Percentiles rank a stretch among this genome's conserved stretches.
These are phyloP conservation scores for Thoreauomyces humboldtii DNA, from an alignment of 192 early-diverging fungal genomes.

Conservation along the genomic window DNA sequence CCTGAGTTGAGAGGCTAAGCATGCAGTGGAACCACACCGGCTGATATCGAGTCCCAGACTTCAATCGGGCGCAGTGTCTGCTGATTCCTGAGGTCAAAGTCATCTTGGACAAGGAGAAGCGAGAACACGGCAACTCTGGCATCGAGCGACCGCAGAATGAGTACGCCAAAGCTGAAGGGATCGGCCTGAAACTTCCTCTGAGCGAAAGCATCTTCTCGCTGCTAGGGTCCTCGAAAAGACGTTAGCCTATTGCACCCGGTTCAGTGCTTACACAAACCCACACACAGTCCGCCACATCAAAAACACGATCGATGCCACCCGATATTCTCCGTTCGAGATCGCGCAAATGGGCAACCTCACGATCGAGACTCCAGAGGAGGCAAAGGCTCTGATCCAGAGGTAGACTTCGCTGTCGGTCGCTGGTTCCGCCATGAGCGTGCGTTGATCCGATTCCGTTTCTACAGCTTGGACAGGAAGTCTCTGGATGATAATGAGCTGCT, in stretches of 20 bases:
- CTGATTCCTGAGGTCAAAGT: conserved; percentile 51
- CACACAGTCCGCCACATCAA: conserved; percentile 84
- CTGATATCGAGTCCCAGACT: conserved; percentile 31
- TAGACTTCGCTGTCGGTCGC: conserved; percentile 10
- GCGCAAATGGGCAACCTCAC: conserved; percentile 90
- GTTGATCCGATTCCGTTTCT: not conserved
- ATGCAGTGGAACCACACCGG: too few species aligned
- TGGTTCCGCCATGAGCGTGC: not conserved
- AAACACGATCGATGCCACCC: conserved; percentile 16
- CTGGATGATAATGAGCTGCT: conserved; percentile 73
- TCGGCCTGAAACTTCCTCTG: too few species aligned
- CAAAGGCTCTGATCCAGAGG: conserved; percentile 88
- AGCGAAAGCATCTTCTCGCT: too few species aligned
- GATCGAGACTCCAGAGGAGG: conserved; percentile 89
- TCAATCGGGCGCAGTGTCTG: conserved; percentile 43
- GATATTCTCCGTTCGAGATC: conserved; percentile 75
- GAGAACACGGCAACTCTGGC: conserved; percentile 9
- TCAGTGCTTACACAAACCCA: conserved; percentile 80
- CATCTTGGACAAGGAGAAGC: conserved; percentile 35
- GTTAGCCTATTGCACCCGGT: conserved; percentile 78
- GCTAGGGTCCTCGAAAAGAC: conserved; percentile 78
- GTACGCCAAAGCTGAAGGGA: not conserved
- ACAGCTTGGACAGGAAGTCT: conserved; percentile 13
- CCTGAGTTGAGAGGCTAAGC: not conserved
- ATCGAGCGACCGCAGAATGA: conserved; percentile 21